A percentile compares a stretch with the other conserved stretches of the same genome.
phyloP scores from a whole-genome alignment of 176 grass and related monocot genomes.

The Ampelocalamus luodianensis region DNA sequence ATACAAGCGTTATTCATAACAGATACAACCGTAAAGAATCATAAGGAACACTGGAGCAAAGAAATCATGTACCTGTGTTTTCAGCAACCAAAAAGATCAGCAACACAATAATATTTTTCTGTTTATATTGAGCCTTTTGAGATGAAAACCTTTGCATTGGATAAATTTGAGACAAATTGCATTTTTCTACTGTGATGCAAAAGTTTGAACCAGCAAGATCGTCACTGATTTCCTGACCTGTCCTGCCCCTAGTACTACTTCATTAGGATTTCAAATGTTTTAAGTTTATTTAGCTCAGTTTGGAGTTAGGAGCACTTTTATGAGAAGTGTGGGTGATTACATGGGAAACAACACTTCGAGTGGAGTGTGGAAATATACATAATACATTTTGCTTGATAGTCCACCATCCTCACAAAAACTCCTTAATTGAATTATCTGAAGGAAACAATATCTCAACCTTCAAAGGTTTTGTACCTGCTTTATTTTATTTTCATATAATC shows the following conservation, averaged over 20 bases:
- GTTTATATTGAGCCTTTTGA: slow-evolving; percentile 9
- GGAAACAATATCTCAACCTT: neutral
- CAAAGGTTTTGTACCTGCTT: neutral
- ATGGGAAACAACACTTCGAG: neutral
- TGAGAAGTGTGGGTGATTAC: neutral
- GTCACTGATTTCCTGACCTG: neutral
- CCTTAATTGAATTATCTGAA: neutral
- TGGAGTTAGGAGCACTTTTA: neutral
- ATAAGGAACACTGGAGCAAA: neutral
- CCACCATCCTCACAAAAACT: neutral
- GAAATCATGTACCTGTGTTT: neutral
- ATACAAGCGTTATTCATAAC: too few relatives aligned
- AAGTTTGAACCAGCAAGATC: slow-evolving; percentile 8
- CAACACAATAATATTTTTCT: neutral
- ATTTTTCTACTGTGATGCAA: neutral
- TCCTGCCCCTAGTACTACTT: neutral
- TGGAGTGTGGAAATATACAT: neutral
- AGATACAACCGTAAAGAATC: neutral
- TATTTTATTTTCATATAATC: neutral
- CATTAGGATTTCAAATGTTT: neutral
- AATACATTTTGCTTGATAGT: neutral
- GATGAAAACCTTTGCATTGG: neutral
- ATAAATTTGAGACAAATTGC: neutral
- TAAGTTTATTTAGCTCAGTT: slow-evolving; percentile 18
- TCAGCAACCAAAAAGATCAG: neutral